Conservation (phyloP, 2,329 filamentous ascomycete species). For the Venturia pyrina region DNA sequence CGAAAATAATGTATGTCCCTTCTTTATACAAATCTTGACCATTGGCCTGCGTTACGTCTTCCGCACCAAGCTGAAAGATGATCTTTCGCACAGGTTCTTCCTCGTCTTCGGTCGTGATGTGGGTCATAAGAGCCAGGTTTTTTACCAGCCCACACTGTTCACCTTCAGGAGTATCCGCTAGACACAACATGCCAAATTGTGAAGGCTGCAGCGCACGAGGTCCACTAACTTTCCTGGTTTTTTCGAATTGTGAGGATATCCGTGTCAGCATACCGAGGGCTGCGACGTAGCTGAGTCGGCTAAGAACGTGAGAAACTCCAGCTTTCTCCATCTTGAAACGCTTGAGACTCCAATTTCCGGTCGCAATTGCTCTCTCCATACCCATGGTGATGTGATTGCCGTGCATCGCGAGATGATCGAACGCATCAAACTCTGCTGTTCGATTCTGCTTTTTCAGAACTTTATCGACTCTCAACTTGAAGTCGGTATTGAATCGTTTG, state of each 20-base stretch:
- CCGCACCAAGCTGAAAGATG: constrained; percentile 76
- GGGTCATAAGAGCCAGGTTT: constrained; percentile 96
- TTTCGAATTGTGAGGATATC: constrained; percentile 97
- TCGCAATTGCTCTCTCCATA: constrained; percentile 92
- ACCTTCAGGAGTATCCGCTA: constrained; percentile 95
- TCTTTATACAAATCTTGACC: constrained; percentile 79
- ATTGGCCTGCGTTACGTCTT: constrained; percentile 68
- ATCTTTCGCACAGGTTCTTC: constrained; percentile 82
- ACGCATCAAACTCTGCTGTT: constrained; percentile 78
- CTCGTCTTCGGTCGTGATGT: constrained; percentile 94
- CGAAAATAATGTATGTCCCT: constrained; percentile 80
- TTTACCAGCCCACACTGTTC: constrained; percentile 97
- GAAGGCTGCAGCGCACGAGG: constrained; percentile 93
- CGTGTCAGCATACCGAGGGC: constrained; percentile 99
- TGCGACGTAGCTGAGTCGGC: constrained; percentile 89
- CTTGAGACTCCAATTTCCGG: constrained; percentile 95
- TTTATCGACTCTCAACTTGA: constrained; percentile 93
- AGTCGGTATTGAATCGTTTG: constrained; percentile 82
- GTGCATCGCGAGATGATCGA: constrained; percentile 72
- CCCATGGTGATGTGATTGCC: constrained; percentile 82
- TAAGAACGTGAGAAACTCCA: constrained; percentile 92
- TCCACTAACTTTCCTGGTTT: constrained; percentile 92
- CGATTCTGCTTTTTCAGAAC: constrained; percentile 88
- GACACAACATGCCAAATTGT: constrained; percentile 96
- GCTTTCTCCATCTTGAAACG: constrained; percentile 98